phyloP scores from a whole-genome alignment of 805 yeast species.

The Yamadazyma sp. region DNA sequence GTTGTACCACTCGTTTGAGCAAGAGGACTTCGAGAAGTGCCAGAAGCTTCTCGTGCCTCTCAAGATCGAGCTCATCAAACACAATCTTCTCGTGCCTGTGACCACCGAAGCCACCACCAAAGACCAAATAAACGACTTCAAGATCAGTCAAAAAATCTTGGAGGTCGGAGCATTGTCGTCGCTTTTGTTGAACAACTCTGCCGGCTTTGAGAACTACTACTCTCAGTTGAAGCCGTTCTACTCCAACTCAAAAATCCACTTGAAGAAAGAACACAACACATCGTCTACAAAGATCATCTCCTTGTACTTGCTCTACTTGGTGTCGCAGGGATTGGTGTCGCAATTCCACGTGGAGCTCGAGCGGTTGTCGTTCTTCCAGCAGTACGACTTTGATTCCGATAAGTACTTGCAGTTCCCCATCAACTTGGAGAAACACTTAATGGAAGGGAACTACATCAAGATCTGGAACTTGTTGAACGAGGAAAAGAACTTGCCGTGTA shows the following conservation, averaged over 20 bases:
- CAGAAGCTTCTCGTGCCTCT: slow-evolving; percentile 63
- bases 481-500: slow-evolving; percentile 54
- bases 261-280: slow-evolving; percentile 29
- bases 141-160: slow-evolving; percentile 75
- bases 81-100: slow-evolving; percentile 71
- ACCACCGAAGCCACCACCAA: slow-evolving; percentile 31
- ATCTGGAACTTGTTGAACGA: slow-evolving; percentile 76
- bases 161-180: slow-evolving; percentile 87
- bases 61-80: slow-evolving; percentile 76
- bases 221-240: slow-evolving; percentile 81
- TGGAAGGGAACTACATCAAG: slow-evolving; percentile 95
- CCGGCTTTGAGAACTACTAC: slow-evolving; percentile 67
- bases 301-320: slow-evolving; percentile 69
- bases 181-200: slow-evolving; percentile 61
- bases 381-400: slow-evolving; percentile 61
- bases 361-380: slow-evolving; percentile 51
- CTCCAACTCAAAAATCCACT: slow-evolving; percentile 45
- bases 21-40: slow-evolving; percentile 62
- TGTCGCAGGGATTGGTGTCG: slow-evolving; percentile 82
- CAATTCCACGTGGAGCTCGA: slow-evolving; percentile 91
- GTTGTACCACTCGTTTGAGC: slow-evolving; percentile 62
- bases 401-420: slow-evolving; percentile 79
- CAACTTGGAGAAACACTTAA: slow-evolving; percentile 85
- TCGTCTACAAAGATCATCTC: slow-evolving; percentile 64
- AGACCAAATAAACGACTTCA: slow-evolving; percentile 60